A percentile compares a stretch with the other conserved stretches of the same genome.
These are phyloP conservation scores for Gentiana dahurica DNA, from an alignment of 257 asterid species.

Conservation along the genomic window DNA sequence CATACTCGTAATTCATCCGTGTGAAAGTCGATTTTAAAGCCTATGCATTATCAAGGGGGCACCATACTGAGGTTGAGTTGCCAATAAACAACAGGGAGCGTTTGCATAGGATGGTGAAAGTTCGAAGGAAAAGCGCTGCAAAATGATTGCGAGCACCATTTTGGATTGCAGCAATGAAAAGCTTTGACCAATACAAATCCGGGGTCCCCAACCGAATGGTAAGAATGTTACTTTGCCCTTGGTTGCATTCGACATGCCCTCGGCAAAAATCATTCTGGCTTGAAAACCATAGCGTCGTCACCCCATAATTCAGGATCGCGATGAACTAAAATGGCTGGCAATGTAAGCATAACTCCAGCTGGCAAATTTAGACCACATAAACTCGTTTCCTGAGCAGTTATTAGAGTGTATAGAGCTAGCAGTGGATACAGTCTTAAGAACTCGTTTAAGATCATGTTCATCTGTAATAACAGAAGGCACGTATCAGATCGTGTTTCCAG, in stretches of 20 bases:
- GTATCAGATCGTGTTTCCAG: too few species aligned
- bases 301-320: slow-evolving; percentile 19
- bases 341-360: background rate
- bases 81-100: too few species aligned
- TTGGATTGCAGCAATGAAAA: slow-evolving; percentile 12
- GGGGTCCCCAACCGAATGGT: slow-evolving; percentile 19
- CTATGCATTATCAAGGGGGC: too few species aligned
- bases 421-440: slow-evolving; percentile 5
- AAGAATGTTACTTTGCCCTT: slow-evolving; percentile 13
- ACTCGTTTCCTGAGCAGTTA: background rate
- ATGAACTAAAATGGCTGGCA: slow-evolving; percentile 13
- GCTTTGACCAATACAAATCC: slow-evolving; percentile 16
- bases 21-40: too few species aligned
- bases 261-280: slow-evolving; percentile 18
- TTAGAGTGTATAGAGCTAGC: background rate
- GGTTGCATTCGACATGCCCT: slow-evolving; percentile 17
- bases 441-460: slow-evolving; percentile 13
- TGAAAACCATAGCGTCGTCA: slow-evolving; percentile 14
- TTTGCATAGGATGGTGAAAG: too few species aligned
- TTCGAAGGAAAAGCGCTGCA: too few species aligned
- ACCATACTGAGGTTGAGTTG: too few species aligned
- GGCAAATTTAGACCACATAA: slow-evolving; percentile 3
- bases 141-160: slow-evolving; percentile 15
- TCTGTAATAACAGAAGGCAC: slow-evolving; percentile 1
- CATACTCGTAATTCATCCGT: too few species aligned